Evolutionary conservation across 768 basidiomycete species (phyloP), one percentile per base, ranked within the genome.

Genomic region (Trametes coccinea): DNA sequence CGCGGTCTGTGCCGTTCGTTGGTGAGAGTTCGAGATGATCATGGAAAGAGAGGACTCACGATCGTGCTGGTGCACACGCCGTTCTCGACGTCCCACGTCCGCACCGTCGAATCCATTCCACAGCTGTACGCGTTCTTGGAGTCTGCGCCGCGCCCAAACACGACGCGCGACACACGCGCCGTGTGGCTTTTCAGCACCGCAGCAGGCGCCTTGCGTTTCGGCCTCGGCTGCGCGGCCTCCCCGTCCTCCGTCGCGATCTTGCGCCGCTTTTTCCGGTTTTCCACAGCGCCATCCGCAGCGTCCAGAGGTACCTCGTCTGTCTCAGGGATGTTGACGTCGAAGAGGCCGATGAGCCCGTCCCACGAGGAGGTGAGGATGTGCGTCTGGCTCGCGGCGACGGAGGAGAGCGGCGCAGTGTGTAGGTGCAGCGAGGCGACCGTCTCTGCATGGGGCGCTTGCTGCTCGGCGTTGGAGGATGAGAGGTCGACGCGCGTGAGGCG

Each of bases 91-190:
- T 97, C 93, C 96, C 96, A 99, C 2, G 81, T 77, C 27, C 93
- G 80, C 5, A 98, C 85, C 0, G 93, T 93, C 31, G 95, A 96
- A 74, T 97, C 95, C 70, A 93, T 92, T 0, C 92, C 91, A 69
- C 88, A 89, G 66, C 90, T 93, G 63, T 86, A 85, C 31, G 87
- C 94, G 58, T 64, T 70, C 53, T 63, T 22, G 45, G 43, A 61
- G 16, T 75, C 79, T 41, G 66, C 66, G 3, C 43, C 57, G 43
- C 71, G 70, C 10, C 74, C 73, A 75, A 91, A 95, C 0, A 84
- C 69, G 3, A 84, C 88, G 39, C 83, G 86, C 5, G 93, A 93
- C 1, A 98, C 89, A 11, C 92, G 80, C 17, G 82, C 89, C 0
- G 87, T 87, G 72, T 98, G 97, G 0, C 90, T 92, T 65, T 90